Evolutionary conservation across 768 basidiomycete species (phyloP).

Genomic region (Tylopilus intermedius): DNA sequence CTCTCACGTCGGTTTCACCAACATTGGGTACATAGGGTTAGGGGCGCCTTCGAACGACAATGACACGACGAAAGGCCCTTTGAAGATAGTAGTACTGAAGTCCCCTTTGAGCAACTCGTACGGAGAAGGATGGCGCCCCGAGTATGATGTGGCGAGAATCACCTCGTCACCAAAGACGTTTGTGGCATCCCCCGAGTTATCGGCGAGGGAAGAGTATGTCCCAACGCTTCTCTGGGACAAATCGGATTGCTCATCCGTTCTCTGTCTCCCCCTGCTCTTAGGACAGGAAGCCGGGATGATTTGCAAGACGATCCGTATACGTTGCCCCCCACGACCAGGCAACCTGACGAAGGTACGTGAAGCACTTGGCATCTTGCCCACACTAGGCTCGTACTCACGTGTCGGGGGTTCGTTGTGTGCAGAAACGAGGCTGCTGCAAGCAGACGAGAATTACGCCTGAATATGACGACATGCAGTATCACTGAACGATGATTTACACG

Average conservation of each 20-base stretch:
- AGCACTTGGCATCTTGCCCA: too few relatives aligned
- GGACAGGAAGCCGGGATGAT: neutral
- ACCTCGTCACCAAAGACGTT: neutral
- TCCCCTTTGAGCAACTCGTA: slow-evolving; percentile 25
- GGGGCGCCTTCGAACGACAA: slow-evolving; percentile 68
- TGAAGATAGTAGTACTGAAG: slow-evolving; percentile 17
- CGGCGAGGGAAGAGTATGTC: neutral
- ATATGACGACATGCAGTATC: too few relatives aligned
- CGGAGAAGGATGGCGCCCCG: neutral
- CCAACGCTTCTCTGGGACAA: neutral
- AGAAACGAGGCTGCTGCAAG: neutral
- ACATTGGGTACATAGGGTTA: slow-evolving; percentile 18
- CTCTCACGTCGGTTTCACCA: neutral
- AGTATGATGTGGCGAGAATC: slow-evolving; percentile 5
- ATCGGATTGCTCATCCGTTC: neutral
- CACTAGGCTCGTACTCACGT: neutral
- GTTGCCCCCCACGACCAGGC: neutral
- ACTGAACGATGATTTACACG: too few relatives aligned
- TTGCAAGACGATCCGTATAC: neutral
- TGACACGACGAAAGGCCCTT: slow-evolving; percentile 14
- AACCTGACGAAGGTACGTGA: slow-evolving; percentile 1
- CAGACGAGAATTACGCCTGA: too few relatives aligned
- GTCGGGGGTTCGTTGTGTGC: neutral
- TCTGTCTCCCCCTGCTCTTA: neutral
- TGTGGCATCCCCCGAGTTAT: neutral